Evolutionary conservation across 805 yeast species (phyloP).

Genomic region (Ogataea pini): DNA sequence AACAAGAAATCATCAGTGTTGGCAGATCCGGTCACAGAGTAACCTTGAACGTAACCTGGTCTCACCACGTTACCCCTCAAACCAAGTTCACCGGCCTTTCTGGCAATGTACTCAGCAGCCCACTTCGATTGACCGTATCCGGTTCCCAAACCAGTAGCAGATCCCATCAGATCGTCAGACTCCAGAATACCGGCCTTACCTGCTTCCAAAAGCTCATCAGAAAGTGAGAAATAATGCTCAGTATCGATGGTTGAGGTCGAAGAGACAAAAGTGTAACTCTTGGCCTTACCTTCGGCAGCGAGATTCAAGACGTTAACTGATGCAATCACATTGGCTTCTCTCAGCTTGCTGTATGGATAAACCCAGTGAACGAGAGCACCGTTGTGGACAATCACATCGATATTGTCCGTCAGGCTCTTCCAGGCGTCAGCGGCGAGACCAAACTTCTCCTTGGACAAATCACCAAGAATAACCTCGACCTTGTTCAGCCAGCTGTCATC

Average conservation of each 20-base stretch:
- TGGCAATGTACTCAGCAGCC: slow-evolving; percentile 89
- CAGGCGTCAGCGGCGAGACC: slow-evolving; percentile 65
- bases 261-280: slow-evolving; percentile 86
- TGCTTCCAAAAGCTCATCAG: slow-evolving; percentile 64
- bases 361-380: slow-evolving; percentile 99
- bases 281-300: slow-evolving; percentile 78
- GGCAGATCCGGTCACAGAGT: slow-evolving; percentile 77
- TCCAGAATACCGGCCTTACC: slow-evolving; percentile 79
- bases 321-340: slow-evolving; percentile 91
- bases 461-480: slow-evolving; percentile 79
- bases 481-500: slow-evolving; percentile 54
- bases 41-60: slow-evolving; percentile 96
- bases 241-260: slow-evolving; percentile 93
- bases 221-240: slow-evolving; percentile 71
- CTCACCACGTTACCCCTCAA: slow-evolving; percentile 85
- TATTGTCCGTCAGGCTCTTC: slow-evolving; percentile 51
- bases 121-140: slow-evolving; percentile 99
- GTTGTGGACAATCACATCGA: slow-evolving; percentile 89
- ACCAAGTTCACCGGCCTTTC: slow-evolving; percentile 87
- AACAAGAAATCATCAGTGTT: slow-evolving; percentile 96
- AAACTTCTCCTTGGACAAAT: slow-evolving; percentile 68
- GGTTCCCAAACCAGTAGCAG: slow-evolving; percentile 76
- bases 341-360: slow-evolving; percentile 83
- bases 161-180: slow-evolving; percentile 79
- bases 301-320: slow-evolving; percentile 81